Percentiles rank a stretch among this genome's conserved stretches.
phyloP scores from a whole-genome alignment of 441 rosid genomes.

The Syzygium malaccense region DNA sequence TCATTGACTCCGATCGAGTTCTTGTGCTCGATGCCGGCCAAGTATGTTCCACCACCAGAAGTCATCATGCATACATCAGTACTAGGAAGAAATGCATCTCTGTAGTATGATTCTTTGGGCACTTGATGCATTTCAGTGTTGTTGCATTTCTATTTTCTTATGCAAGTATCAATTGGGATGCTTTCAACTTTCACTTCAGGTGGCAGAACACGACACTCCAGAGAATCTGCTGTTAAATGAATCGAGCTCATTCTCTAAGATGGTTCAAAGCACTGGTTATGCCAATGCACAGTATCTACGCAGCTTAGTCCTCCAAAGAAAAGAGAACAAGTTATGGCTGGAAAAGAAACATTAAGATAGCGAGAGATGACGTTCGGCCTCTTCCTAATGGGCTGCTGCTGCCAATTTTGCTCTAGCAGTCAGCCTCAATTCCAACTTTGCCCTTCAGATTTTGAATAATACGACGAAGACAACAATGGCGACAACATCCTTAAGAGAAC shows the following conservation, averaged over 20 bases:
- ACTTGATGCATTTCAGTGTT: background rate
- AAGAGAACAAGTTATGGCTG: background rate
- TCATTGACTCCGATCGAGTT: constrained; percentile 79
- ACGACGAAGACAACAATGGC: background rate
- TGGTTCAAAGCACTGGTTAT: constrained; percentile 9
- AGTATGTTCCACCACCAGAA: constrained; percentile 25
- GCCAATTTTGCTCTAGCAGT: background rate
- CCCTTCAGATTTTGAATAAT: background rate
- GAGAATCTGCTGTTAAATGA: constrained; percentile 8
- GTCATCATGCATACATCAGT: background rate
- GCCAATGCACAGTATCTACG: constrained; percentile 5
- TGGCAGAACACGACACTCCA: constrained; percentile 9
- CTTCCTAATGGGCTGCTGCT: background rate
- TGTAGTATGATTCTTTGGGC: background rate
- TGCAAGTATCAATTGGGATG: background rate
- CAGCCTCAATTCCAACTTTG: background rate
- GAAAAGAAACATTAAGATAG: background rate
- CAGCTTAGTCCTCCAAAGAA: background rate
- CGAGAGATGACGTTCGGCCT: background rate
- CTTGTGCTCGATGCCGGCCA: constrained; percentile 78
- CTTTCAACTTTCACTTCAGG: background rate
- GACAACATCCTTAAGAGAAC: background rate
- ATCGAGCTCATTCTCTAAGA: constrained; percentile 11
- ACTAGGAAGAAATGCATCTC: background rate
- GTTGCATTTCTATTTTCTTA: background rate